Percentiles rank a stretch among this genome's conserved stretches.
Evolutionary conservation across 2,329 filamentous ascomycete species (phyloP).

Genomic region (Didymella lethalis): DNA sequence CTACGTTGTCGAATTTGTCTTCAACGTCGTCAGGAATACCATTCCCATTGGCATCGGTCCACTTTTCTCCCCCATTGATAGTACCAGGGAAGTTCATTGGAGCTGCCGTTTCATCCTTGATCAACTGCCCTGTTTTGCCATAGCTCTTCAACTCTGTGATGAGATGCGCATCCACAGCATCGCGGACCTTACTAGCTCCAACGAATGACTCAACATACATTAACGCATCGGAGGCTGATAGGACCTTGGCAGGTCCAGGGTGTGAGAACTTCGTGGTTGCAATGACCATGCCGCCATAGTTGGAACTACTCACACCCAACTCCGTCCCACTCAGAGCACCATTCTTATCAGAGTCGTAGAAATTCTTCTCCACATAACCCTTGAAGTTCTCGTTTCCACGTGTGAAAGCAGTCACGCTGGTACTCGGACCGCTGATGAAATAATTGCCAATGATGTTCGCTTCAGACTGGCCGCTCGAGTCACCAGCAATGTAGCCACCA

Average conservation of each 20-base stretch:
- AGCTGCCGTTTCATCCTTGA: conserved; percentile 56
- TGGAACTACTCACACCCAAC: conserved; percentile 53
- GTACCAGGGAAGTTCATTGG: conserved; percentile 54
- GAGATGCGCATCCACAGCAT: conserved; percentile 55
- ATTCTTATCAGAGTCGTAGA: conserved; percentile 60
- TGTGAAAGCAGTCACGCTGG: conserved; percentile 60
- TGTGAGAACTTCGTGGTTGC: conserved; percentile 54
- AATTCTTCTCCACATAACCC: conserved; percentile 62
- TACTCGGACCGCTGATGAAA: conserved; percentile 63
- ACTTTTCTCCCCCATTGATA: conserved; percentile 51
- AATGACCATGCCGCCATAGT: conserved; percentile 60
- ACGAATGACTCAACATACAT: conserved; percentile 52
- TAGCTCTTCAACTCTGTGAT: conserved; percentile 57
- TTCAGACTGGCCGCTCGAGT: conserved; percentile 57
- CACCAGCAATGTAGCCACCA: conserved; percentile 64
- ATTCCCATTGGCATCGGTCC: conserved; percentile 58
- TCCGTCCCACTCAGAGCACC: conserved; percentile 59
- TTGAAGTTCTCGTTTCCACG: conserved; percentile 64
- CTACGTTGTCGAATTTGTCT: conserved; percentile 56
- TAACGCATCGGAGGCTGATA: conserved; percentile 54
- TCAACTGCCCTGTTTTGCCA: conserved; percentile 56
- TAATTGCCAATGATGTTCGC: conserved; percentile 66
- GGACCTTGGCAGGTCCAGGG: conserved; percentile 52
- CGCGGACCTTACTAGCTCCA: conserved; percentile 57
- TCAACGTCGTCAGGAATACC: conserved; percentile 62